These are phyloP conservation scores for Paramecium primaurelia DNA, from an alignment of 73 alveolate genomes.

Conservation along the genomic window DNA sequence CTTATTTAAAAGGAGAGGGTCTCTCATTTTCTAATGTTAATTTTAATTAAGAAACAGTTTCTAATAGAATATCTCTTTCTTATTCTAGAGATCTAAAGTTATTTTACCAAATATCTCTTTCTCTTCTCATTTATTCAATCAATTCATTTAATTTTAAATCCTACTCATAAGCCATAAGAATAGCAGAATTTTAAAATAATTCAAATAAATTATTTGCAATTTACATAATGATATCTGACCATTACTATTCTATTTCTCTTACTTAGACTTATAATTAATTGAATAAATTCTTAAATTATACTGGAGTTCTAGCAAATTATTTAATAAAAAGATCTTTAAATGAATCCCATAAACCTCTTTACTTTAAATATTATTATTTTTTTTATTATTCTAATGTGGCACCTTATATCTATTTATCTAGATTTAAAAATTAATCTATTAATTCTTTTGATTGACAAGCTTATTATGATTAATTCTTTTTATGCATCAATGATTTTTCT, in stretches of 20 bases:
- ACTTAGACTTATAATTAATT: neutral
- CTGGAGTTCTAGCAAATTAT: constrained; percentile 1
- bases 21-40: neutral
- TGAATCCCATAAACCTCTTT: constrained; percentile 9
- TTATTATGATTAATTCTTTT: neutral
- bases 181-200: neutral
- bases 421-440: neutral
- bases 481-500: neutral
- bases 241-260: neutral
- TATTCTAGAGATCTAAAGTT: neutral
- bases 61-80: constrained; percentile 37
- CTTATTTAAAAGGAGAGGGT: neutral
- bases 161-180: constrained; percentile 24
- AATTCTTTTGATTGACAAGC: neutral
- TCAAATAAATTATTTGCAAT: neutral
- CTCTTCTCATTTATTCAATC: constrained; percentile 22
- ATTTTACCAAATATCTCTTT: constrained; percentile 37
- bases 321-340: neutral
- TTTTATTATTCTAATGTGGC: neutral
- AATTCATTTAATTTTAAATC: constrained; percentile 4
- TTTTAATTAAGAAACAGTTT: constrained; percentile 40
- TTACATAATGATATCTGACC: neutral
- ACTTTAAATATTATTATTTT: neutral
- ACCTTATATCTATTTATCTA: neutral
- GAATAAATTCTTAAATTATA: neutral